Evolutionary conservation across 306 rosid genomes (phyloP).

Genomic region (Gillenia trifoliata): DNA sequence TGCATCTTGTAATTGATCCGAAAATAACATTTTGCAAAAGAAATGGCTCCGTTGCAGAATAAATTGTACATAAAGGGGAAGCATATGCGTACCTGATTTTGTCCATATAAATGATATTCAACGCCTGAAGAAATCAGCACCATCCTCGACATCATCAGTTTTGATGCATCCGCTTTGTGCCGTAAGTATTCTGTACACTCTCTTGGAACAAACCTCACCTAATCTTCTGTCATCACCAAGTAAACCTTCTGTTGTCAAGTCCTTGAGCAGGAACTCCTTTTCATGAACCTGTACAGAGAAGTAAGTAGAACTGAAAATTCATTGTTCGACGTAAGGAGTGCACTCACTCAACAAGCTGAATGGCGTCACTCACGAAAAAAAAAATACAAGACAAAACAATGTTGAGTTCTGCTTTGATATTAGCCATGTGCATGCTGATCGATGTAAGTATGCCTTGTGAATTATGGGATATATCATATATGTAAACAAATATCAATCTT

Average conservation of each 20-base stretch:
- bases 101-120: background rate
- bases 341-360: background rate
- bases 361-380: background rate
- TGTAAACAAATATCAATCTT: background rate
- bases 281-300: conserved; percentile 61
- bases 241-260: conserved; percentile 65
- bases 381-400: background rate
- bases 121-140: conserved; percentile 71
- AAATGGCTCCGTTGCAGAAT: background rate
- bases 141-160: conserved; percentile 88
- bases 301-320: background rate
- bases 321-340: background rate
- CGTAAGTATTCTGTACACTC: conserved; percentile 83
- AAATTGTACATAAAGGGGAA: background rate
- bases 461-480: no score
- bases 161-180: conserved; percentile 66
- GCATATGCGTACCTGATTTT: background rate
- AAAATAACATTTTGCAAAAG: background rate
- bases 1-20: background rate
- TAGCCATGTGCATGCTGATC: background rate
- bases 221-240: conserved; percentile 73
- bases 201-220: conserved; percentile 88
- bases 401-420: background rate
- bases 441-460: no score
- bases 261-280: conserved; percentile 81